Base-by-base conservation (phyloP, 345 rosid species). In the Salix exigua region DNA sequence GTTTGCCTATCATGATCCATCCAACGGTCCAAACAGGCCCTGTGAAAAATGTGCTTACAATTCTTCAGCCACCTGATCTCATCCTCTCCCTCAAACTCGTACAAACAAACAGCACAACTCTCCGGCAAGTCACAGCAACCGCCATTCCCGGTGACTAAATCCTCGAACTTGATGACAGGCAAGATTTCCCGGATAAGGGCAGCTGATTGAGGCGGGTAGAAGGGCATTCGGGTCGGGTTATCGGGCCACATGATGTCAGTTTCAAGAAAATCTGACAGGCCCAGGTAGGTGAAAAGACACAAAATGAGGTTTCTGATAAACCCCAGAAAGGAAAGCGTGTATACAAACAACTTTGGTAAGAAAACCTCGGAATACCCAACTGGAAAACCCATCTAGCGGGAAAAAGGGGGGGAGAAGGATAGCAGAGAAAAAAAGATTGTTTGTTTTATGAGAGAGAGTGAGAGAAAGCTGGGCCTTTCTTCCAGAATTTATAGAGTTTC, bases 21-120 rank as follows among this genome's bases (percentile, higher is more conserved):
- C 98, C 98, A 94, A 78, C 94, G 94, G 91, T 92, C 97, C 70
- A 94, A 70, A 81, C 98, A 94, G 7, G 83, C 82, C 83, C 92
- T 66, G 73, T 94, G 98, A 40, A 94, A 94, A 66, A 94, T 80
- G 82, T 94, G 98, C 80, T 78, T 82, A 62, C 98, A 94, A 77
- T 88, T 90, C 83, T 87, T 86, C 79, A 92, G 40, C 94, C 91
- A 86, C 82, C 96, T 81, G 83, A 92, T 88, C 89, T 92, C 98
- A 33, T 88, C 95, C 53, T 76, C 90, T 8, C 85, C 88, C 75
- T 89, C 91, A 74, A 94, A 91, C 77, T 94, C 97, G 77, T 85
- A 85, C 68, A 94, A 73, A 71, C 98, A 94, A 14, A 94, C 97
- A 3, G 91, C 96, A 69, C 98, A 94, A 70, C 87, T 86, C 79